These are phyloP conservation scores for Sporothrix curviconia DNA, from an alignment of 2,329 filamentous ascomycete species.

Conservation along the genomic window DNA sequence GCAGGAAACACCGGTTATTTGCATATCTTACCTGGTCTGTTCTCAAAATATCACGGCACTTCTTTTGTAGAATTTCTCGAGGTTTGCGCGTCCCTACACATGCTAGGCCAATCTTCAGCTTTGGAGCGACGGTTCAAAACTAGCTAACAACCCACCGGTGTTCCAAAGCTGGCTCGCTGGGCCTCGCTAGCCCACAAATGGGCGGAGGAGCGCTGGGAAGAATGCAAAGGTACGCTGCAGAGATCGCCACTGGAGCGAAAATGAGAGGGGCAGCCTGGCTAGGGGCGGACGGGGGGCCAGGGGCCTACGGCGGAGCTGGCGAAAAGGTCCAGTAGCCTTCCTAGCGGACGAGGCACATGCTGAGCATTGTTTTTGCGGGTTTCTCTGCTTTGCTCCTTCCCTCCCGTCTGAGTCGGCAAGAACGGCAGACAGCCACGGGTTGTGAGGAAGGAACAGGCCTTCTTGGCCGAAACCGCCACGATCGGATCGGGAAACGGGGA, in stretches of 20 bases:
- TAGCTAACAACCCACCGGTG: constrained; percentile 2
- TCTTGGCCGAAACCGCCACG: constrained; percentile 6
- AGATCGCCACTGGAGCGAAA: constrained; percentile 7
- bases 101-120: too few species aligned
- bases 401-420: too few species aligned
- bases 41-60: too few species aligned
- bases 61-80: too few species aligned
- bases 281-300: neutral
- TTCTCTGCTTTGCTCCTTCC: neutral
- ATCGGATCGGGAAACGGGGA: neutral
- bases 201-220: neutral
- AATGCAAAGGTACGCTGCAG: neutral
- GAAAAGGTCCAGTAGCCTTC: neutral
- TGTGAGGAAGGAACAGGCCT: neutral
- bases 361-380: neutral
- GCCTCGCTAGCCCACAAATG: constrained; percentile 2
- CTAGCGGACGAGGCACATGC: neutral
- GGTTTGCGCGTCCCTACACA: too few species aligned
- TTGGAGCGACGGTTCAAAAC: neutral
- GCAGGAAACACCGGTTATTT: neutral
- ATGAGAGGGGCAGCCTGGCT: neutral
- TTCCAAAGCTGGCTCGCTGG: neutral
- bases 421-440: too few species aligned
- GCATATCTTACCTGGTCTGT: neutral
- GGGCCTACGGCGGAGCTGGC: neutral